Base-by-base conservation (phyloP, 768 basidiomycete genomes). In the Butyriboletus loyo region DNA sequence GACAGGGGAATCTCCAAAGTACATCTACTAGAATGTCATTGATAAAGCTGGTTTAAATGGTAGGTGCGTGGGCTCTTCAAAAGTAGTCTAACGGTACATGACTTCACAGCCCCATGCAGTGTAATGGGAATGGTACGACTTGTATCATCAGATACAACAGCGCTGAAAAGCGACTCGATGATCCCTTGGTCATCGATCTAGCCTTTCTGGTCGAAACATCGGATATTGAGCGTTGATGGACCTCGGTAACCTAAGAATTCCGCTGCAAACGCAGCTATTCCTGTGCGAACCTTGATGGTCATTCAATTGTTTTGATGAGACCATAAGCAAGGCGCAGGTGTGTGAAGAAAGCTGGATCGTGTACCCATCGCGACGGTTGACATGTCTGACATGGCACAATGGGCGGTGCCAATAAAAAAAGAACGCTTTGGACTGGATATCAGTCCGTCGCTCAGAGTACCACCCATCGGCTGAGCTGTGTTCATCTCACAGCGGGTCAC, bases 1-100 rank as follows among this genome's bases (percentile, higher is more conserved):
- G 22, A 17, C 17, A 34, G 35, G 32, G 73, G 5, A 72, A 39
- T 58, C 68, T 5, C 66, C 73, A 6, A 61, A 63, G 40, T 74
- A 71, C 50, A 28, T 40, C 13, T 52, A 6, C 37, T 38, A 52
- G 31, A 40, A n/a, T 41, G 44, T 55, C 43, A 72, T n/a, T n/a
- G n/a, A n/a, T n/a, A n/a, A n/a, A n/a, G n/a, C n/a, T 74, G 71
- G 66, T 10, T 52, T 69, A 17, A n/a, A 65, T 44, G n/a, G n/a
- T 63, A 32, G 28, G 39, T 4, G 4, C 19, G 17, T 5, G 11
- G 31, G 21, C 27, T 21, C 27, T 47, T 19, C 37, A 10, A 15
- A 47, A 10, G 15, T 10, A 42, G 3, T 40, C 22, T 10, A 25
- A 25, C 24, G 24, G 19, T 15, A 10, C 22, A 5, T 25, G 40